phyloP scores from a whole-genome alignment of 305 asterid genomes.

The Ajuga reptans region DNA sequence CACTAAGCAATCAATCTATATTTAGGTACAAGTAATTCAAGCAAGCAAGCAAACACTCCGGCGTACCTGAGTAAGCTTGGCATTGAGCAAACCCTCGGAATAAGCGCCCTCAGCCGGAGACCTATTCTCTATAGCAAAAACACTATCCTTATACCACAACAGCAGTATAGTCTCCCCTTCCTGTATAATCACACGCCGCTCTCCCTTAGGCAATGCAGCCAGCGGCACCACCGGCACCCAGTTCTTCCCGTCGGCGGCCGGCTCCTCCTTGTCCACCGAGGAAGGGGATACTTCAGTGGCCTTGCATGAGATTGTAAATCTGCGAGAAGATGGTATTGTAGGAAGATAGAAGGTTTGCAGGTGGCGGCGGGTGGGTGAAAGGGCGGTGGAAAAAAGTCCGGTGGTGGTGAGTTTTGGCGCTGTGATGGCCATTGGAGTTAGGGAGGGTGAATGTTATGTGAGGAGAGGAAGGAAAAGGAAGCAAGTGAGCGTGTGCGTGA shows the following conservation, averaged over 20 bases:
- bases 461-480: background rate
- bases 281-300: constrained; percentile 49
- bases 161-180: constrained; percentile 68
- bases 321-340: constrained; percentile 7
- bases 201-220: constrained; percentile 86
- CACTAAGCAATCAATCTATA: background rate
- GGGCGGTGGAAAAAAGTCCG: constrained; percentile 11
- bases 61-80: constrained; percentile 83
- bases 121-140: constrained; percentile 78
- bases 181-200: constrained; percentile 84
- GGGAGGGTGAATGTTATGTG: background rate
- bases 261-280: constrained; percentile 17
- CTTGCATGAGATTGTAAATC: constrained; percentile 35
- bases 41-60: background rate
- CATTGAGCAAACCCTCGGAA: constrained; percentile 81
- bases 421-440: constrained; percentile 16
- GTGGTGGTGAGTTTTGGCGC: constrained; percentile 18
- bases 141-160: constrained; percentile 71
- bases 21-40: background rate
- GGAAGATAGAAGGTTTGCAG: background rate
- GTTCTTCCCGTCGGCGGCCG: constrained; percentile 22
- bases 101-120: constrained; percentile 99
- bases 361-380: background rate
- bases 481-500: background rate
- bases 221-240: constrained; percentile 96